Evolutionary conservation across 148 eudicot genomes (phyloP).

Genomic region (Rhododendron molle): DNA sequence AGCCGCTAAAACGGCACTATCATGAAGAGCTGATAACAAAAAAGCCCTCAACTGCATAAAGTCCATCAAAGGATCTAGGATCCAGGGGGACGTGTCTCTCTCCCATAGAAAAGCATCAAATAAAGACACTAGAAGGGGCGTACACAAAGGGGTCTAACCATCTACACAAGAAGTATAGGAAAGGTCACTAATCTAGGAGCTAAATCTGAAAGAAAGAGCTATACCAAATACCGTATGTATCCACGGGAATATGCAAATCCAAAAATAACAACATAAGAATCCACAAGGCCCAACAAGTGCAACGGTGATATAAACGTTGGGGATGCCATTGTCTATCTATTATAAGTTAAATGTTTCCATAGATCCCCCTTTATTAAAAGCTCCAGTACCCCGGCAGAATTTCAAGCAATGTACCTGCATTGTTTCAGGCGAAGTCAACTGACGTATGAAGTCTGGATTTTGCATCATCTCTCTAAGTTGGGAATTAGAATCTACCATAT

Average conservation of each 20-base stretch:
- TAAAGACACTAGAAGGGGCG: not conserved
- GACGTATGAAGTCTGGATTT: slow-evolving; percentile 44
- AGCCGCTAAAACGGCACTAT: not conserved
- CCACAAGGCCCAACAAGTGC: not conserved
- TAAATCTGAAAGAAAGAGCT: not conserved
- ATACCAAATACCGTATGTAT: not conserved
- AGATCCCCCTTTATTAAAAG: not conserved
- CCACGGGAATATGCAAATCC: not conserved
- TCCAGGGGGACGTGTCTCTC: not conserved
- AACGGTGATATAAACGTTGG: not conserved
- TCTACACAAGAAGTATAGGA: not conserved
- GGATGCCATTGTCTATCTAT: not conserved
- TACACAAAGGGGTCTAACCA: not conserved
- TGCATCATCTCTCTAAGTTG: slow-evolving; percentile 47
- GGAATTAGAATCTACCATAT: slow-evolving; percentile 37
- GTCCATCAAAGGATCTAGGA: not conserved
- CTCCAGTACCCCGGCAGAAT: not conserved
- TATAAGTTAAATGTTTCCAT: not conserved
- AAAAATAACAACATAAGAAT: not conserved
- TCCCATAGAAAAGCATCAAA: not conserved
- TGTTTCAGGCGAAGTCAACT: slow-evolving; percentile 34
- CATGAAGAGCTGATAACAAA: not conserved
- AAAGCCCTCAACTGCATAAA: not conserved
- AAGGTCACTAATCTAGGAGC: not conserved
- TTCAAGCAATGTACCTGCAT: slow-evolving; percentile 32